Percentiles rank a stretch among this genome's conserved stretches.
phyloP scores from a whole-genome alignment of 129 eudicot genomes.

The Apium graveolens region DNA sequence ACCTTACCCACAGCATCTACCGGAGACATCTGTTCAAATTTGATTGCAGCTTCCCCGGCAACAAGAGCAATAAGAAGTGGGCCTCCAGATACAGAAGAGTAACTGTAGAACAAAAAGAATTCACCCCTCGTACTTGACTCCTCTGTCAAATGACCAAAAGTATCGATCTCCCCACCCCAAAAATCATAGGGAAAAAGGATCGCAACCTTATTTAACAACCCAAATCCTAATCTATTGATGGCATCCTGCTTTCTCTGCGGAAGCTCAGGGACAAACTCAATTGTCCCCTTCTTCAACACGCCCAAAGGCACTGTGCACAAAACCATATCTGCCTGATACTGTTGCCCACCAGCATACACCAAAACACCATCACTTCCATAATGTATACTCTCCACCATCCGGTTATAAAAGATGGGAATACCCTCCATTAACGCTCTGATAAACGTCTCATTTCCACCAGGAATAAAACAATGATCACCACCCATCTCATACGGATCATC shows the following conservation, averaged over 20 bases:
- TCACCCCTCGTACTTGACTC: constrained; percentile 89
- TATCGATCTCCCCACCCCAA: constrained; percentile 98
- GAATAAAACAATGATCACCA: constrained; percentile 97
- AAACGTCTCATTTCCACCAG: constrained; percentile 93
- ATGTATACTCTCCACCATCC: constrained; percentile 43
- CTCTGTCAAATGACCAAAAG: constrained; percentile 86
- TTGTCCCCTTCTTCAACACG: constrained; percentile 56
- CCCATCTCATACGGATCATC: constrained; percentile 99
- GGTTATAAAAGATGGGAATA: constrained; percentile 64
- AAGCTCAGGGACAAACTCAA: constrained; percentile 80
- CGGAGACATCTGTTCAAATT: constrained; percentile 71
- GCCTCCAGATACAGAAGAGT: constrained; percentile 89
- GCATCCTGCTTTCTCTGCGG: constrained; percentile 85
- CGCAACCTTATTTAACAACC: constrained; percentile 88
- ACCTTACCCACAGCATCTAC: constrained; percentile 69
- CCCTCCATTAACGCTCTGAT: constrained; percentile 79
- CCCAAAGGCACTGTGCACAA: constrained; percentile 89
- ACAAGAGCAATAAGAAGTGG: constrained; percentile 93
- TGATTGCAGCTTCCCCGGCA: constrained; percentile 91
- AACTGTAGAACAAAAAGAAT: constrained; percentile 86
- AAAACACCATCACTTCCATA: constrained; percentile 74
- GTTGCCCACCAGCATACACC: constrained; percentile 66
- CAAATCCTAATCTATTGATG: constrained; percentile 85
- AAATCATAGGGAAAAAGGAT: constrained; percentile 91
- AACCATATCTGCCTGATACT: constrained; percentile 72